Base-by-base conservation (phyloP, 129 eudicot genomes). In the Cynara cardunculus region DNA sequence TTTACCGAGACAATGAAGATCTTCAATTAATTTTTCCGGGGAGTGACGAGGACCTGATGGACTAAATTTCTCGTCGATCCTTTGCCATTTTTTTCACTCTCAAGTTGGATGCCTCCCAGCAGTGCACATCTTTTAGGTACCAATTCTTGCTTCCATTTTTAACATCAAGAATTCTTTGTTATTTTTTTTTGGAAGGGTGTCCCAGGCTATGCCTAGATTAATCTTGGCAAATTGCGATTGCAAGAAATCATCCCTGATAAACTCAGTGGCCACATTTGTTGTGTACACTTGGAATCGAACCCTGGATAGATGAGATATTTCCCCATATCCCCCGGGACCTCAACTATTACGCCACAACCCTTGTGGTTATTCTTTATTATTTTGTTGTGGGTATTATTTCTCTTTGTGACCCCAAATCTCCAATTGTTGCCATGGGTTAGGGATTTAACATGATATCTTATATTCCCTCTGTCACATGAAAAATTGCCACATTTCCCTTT, bases 1-100 rank as follows among this genome's bases (percentile, higher is more conserved):
- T 95, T 34, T 95, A 95, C 76, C 86, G 99, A 78, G 99, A 95
- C 87, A 95, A 95, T 72, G 93, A 89, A 82, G 97, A 94, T 85
- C 91, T 94, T 78, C 90, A 85, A 31, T 74, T 95, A 25, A 90
- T 92, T 73, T 90, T 95, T 74, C 97, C 94, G 0, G 95, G 89
- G 0, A 78, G 77, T 65, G 83, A 74, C 37, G 86, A 87, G 41
- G 59, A 80, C 56, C 75, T 5, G 61, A 53, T 21, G 73, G 41
- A 76, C 35, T 76, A 70, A 59, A 5, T 22, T 49, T 69, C 18
- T 24, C 35, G 25, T 59, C 67, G 25, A 59, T 18, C 25, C 18
- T 46, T 4, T 32, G 26, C 25, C 62, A 7, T 64, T 35, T 14
- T 65, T 25, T 16, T 0, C 28, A 66, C 8, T 35, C 39, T 24